Evolutionary conservation across 805 yeast species (phyloP).

Genomic region (Pichia thaimueangensis): DNA sequence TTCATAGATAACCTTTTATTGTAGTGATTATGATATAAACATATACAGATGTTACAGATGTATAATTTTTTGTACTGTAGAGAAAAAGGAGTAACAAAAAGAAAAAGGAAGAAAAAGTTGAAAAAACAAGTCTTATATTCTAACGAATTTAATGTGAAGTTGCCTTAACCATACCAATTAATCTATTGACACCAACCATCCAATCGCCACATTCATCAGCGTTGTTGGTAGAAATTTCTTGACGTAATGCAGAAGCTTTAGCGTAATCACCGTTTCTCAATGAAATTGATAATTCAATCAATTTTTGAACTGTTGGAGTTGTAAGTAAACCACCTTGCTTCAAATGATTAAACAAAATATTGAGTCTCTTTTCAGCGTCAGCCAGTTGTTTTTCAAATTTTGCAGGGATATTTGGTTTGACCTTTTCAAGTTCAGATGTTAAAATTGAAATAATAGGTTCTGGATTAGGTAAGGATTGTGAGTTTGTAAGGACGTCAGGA

Average conservation of each 20-base stretch:
- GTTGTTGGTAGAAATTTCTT: constrained; percentile 55
- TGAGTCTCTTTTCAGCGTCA: constrained; percentile 79
- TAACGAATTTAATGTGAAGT: constrained; percentile 7
- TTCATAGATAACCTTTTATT: too few species aligned
- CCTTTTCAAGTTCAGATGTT: constrained; percentile 46
- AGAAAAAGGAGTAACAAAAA: not conserved
- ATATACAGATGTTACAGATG: too few species aligned
- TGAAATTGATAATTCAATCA: constrained; percentile 45
- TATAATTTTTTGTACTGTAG: too few species aligned
- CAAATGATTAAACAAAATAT: constrained; percentile 69
- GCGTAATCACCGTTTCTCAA: constrained; percentile 49
- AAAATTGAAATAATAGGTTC: constrained; percentile 55
- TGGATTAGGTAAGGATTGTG: constrained; percentile 28
- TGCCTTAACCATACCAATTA: constrained; percentile 66
- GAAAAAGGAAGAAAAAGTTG: not conserved
- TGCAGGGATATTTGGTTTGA: constrained; percentile 70
- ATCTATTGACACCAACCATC: constrained; percentile 86
- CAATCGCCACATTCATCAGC: constrained; percentile 81
- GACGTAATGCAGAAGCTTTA: constrained; percentile 50
- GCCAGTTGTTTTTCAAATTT: constrained; percentile 63
- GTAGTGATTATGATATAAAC: too few species aligned
- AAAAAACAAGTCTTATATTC: not conserved
- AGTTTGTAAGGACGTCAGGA: constrained; percentile 10
- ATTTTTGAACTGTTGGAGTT: constrained; percentile 44
- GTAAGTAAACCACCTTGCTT: constrained; percentile 64